Percentiles rank a stretch among this genome's conserved stretches.
phyloP scores from a whole-genome alignment of 2,329 filamentous ascomycete species.

The Macrophomina pseudophaseolina region DNA sequence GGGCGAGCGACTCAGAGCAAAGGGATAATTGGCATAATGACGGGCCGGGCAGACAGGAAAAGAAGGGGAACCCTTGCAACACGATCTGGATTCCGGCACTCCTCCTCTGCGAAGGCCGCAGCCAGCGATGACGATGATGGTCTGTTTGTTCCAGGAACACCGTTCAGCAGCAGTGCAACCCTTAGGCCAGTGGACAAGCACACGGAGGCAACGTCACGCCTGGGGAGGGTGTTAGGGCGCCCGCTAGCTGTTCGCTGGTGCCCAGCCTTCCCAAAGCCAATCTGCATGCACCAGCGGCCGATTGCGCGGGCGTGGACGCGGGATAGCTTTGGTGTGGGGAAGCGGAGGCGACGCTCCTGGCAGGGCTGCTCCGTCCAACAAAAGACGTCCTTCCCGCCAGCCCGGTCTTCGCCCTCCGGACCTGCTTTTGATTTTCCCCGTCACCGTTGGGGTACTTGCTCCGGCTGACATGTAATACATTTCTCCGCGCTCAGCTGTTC shows the following conservation, averaged over 20 bases:
- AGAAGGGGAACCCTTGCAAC: no score
- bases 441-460: conserved; percentile 17
- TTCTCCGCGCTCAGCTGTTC: conserved; percentile 2
- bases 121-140: background rate
- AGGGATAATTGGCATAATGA: background rate
- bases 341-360: background rate
- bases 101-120: background rate
- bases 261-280: conserved; percentile 6
- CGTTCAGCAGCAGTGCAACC: conserved; percentile 3
- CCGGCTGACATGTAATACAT: conserved; percentile 4
- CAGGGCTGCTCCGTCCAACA: conserved; percentile 5
- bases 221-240: background rate
- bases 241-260: background rate
- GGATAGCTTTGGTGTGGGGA: background rate
- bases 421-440: conserved; percentile 1
- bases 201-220: background rate
- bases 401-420: conserved; percentile 13
- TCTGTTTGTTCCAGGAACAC: background rate
- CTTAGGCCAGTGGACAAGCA: background rate
- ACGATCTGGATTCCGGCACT: no score
- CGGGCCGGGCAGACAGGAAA: no score
- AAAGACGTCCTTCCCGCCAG: conserved; percentile 1
- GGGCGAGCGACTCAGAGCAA: background rate
- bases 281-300: background rate
- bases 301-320: background rate